Base-by-base conservation (phyloP, 306 rosid genomes). In the Acacia confusa region DNA sequence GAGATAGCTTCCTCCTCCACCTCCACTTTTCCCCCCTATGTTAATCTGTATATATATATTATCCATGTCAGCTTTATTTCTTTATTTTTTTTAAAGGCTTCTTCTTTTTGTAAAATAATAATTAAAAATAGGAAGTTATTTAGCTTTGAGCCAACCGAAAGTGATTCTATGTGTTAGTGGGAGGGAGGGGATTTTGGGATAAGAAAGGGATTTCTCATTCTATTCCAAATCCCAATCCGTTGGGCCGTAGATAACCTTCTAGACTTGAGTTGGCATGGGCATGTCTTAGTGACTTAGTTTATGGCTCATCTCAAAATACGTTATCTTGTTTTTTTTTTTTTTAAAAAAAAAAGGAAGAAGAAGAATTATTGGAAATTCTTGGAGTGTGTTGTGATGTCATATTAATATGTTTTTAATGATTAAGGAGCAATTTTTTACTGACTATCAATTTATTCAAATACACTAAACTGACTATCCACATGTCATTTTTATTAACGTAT, bases 391-490 rank as follows among this genome's bases (percentile, higher is more conserved):
- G 17, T 15, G 55, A 15, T 48, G 55, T 12, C 19, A 15, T 48
- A 14, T 48, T 15, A 15, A 45, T 13, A 12, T 45, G 2, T 13
- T 45, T 34, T 34, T 5, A 34, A 34, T 0, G 7, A 7, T 34
- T 34, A 34, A 34, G 0, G 38, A 0, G 7, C 0, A 34, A 34
- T 5, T 34, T 34, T 34, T 0, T 34, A 0, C 7, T 34, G 38
- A 34, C 0, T 34, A 4, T 34, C n/a, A 2, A 34, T 5, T 34
- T 34, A 3, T 3, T 4, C 5, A 34, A 4, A 36, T 36, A 36
- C 0, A 36, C 7, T 36, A 6, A 36, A 0, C 8, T 36, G 6
- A 1, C 0, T 5, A 6, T 36, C 1, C 6, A 36, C 1, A 1
- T 36, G 8, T 6, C 40, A 36, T 6, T 36, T 36, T 36, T 36